Evolutionary conservation across 2,329 filamentous ascomycete species (phyloP), one percentile per base, ranked within the genome.

Genomic region (Curvularia spicifera): DNA sequence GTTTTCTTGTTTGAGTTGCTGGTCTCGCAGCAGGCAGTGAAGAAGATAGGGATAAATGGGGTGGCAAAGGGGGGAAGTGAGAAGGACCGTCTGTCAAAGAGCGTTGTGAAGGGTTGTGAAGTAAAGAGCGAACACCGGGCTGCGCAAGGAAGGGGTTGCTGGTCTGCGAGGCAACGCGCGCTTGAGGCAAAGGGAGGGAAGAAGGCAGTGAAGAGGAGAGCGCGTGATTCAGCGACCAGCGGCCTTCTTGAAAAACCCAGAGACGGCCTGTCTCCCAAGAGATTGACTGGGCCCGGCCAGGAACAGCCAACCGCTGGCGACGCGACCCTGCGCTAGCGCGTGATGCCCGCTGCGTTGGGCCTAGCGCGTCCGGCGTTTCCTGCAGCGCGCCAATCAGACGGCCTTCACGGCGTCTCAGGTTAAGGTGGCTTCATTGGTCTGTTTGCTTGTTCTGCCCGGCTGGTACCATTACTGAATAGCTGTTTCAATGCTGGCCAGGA

Each of bases 101-200:
- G 71, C 71, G 65, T 60, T 60, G 48, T 56, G 63, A 67, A 70
- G 65, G 71, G 71, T 70, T 67, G 69, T 71, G 72, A 72, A 70
- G 71, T 76, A 77, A 78, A 65, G 76, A 78, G 75, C 73, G 75
- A 74, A 77, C 74, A 72, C 71, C 68, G 64, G 71, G 71, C 63
- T 67, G 69, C 60, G 65, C 69, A 70, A 66, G 60, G 68, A 68
- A 68, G 53, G 68, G 64, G 58, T 64, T 61, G 60, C 63, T 60
- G 63, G 66, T 59, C 60, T 64, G 59, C 62, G 63, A 67, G 67
- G 57, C 65, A 67, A 67, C 33, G 35, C 50, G 64, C 60, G 61
- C 66, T 65, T 58, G 69, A 62, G 57, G 58, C 58, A 64, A 68
- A 70, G 65, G 69, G 69, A 68, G 44, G 15, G 44, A 46, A 18